Evolutionary conservation across 1,139 yeast genomes (phyloP).

Genomic region (Candida tetrigidarum): DNA sequence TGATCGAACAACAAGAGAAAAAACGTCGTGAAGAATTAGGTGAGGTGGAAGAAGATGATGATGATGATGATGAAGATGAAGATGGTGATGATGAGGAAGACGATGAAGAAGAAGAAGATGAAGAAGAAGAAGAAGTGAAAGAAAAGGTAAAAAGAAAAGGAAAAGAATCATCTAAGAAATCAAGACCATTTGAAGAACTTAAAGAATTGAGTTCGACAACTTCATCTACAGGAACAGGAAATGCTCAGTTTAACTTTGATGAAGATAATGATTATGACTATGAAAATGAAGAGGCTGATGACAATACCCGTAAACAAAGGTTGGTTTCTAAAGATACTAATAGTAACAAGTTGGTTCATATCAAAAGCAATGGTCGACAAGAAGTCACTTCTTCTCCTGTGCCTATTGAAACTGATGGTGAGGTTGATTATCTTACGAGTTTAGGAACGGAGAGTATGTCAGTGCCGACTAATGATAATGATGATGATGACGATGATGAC

Average conservation of each 20-base stretch:
- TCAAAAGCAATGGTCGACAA: slow-evolving; percentile 27
- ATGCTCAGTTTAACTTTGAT: slow-evolving; percentile 18
- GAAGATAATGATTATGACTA: slow-evolving; percentile 21
- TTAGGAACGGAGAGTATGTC: slow-evolving; percentile 53
- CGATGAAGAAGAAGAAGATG: slow-evolving; percentile 10
- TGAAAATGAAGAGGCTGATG: slow-evolving; percentile 21
- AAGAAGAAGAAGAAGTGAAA: too few relatives aligned
- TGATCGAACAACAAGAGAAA: slow-evolving; percentile 16
- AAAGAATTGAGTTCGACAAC: not conserved
- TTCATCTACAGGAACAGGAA: not conserved
- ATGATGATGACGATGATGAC: slow-evolving; percentile 47
- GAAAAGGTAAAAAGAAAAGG: too few relatives aligned
- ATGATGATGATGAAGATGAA: slow-evolving; percentile 11
- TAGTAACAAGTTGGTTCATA: slow-evolving; percentile 28
- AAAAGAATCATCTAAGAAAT: slow-evolving; percentile 15
- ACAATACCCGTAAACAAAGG: slow-evolving; percentile 38
- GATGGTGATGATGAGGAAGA: slow-evolving; percentile 13
- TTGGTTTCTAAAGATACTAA: slow-evolving; percentile 34
- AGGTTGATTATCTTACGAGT: slow-evolving; percentile 20
- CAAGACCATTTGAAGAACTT: slow-evolving; percentile 10
- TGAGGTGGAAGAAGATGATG: slow-evolving; percentile 11
- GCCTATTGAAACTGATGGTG: slow-evolving; percentile 16
- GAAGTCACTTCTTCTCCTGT: slow-evolving; percentile 27
- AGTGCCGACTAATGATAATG: slow-evolving; percentile 52
- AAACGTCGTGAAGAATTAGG: slow-evolving; percentile 13